Evolutionary conservation across 2,329 filamentous ascomycete genomes (phyloP), one percentile per base, ranked within the genome.

Genomic region (Calycina herbarum): DNA sequence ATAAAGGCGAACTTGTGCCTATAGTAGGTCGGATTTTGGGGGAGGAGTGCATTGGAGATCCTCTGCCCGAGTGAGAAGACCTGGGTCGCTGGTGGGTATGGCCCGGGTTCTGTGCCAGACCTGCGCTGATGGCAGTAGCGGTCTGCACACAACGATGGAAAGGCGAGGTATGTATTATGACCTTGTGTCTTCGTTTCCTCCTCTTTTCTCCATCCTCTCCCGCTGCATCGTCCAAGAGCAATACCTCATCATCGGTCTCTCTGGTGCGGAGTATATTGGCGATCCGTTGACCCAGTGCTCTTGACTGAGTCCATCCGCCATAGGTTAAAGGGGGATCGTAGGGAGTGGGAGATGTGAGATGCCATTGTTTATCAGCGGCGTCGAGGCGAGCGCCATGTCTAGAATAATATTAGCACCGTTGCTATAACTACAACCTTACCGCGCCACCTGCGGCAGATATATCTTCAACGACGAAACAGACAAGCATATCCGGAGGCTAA

Each of bases 271-370:
- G 79, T 35, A 97, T 86, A 72, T 83, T 88, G n/a, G 87, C 90
- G 68, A 99, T 97, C 67, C 93, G 89, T 67, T 88, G 84, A 17
- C 95, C 95, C 29, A 97, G 85, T 5, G 89, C 87, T 72, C 91
- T 89, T 63, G 91, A 89, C 78, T 98, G 95, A 15, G 89, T 86
- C 91, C 95, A 97, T 70, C 95, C 95, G 71, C 92, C 92, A 76
- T 97, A 98, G 2, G 94, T 97, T 65, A 99, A 83, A 60, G 95
- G 95, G 70, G 95, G 92, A 71, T 99, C 94, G 82, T 98, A 99
- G 1, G 95, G 95, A 5, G 93, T 94, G 1, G 94, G 91, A 5
- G 95, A 97, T 35, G 91, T 91, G 63, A 97, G 85, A 78, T 97
- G 93, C 95, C 95, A 99, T 77, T 92, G 88, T 77, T 94, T 93